Base-by-base conservation (phyloP, 805 yeast species). In the Candida sonorensis region DNA sequence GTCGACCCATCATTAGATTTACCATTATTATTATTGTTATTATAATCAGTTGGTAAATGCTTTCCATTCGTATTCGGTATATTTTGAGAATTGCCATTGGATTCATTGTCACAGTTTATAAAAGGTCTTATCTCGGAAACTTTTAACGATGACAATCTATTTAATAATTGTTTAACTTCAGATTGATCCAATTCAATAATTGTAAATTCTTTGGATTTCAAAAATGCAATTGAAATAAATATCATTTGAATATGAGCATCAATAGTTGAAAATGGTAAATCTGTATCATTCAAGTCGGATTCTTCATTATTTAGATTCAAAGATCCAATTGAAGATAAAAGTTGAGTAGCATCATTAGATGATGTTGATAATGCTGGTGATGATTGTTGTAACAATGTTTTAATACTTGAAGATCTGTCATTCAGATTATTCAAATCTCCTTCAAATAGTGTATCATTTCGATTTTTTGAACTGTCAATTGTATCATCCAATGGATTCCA, bases 101-200 rank as follows among this genome's bases (percentile, higher is more conserved):
- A n/a, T 12, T n/a, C 25, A 17, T 19, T 20, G 17, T 15, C 26
- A 23, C 50, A 41, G 11, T 56, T 50, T 27, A 53, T 47, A 34
- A 37, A 47, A 10, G 56, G 45, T 30, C 46, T 41, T 11, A 51
- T 45, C 23, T 51, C 62, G 22, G 48, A 49, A 26, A 47, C 50
- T 34, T 39, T 51, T 53, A 53, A 61, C 10, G 77, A 65, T 2
- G 77, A 74, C 29, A 71, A 50, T 23, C 78, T 70, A 39, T 75
- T 74, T 40, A 88, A 65, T 42, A 77, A 76, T 51, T 87, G 94
- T 23, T 87, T 67, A 27, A 86, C 84, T 57, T 88, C 97, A 41
- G 83, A 77, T 52, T 85, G 94, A 49, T 88, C 97, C 42, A 87
- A 77, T 52, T 88, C 97, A 42, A 84, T 68, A 34, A 88, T 66